These are phyloP conservation scores for Ophidiomyces ophidiicola DNA, from an alignment of 2,329 filamentous ascomycete genomes.

Conservation along the genomic window DNA sequence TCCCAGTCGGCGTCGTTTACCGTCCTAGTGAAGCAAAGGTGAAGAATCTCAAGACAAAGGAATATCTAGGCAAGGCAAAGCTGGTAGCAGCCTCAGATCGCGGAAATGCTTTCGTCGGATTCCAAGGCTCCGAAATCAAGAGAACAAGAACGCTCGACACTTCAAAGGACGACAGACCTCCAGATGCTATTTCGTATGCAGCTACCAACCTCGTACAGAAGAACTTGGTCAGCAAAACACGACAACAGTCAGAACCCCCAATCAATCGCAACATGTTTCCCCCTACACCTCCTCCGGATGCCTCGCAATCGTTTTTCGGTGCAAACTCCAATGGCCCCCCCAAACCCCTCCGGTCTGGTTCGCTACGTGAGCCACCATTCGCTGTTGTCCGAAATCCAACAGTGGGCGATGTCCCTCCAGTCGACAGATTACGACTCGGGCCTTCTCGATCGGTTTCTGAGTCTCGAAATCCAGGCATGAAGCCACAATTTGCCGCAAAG, in stretches of 20 bases:
- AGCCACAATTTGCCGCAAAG: conserved; percentile 22
- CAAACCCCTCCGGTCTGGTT: conserved; percentile 37
- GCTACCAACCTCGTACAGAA: conserved; percentile 88
- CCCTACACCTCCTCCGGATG: conserved; percentile 94
- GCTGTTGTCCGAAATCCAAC: conserved; percentile 13
- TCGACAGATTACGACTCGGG: conserved; percentile 34
- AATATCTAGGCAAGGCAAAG: conserved; percentile 92
- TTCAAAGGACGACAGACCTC: conserved; percentile 58
- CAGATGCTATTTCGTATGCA: conserved; percentile 78
- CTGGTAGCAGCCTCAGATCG: conserved; percentile 79
- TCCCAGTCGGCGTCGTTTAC: conserved; percentile 90
- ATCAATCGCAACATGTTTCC: conserved; percentile 73
- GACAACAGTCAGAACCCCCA: conserved; percentile 77
- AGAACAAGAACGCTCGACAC: conserved; percentile 21
- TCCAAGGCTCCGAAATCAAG: conserved; percentile 67
- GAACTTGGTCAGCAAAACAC: conserved; percentile 58
- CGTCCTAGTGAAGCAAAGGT: conserved; percentile 95
- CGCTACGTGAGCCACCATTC: conserved; percentile 38
- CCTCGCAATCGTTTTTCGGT: conserved; percentile 22
- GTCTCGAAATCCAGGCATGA: conserved; percentile 34
- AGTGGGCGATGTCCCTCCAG: conserved; percentile 18
- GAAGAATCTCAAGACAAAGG: conserved; percentile 93
- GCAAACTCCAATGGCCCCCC: conserved; percentile 22
- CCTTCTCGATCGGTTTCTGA: conserved; percentile 42
- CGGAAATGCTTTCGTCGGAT: conserved; percentile 68